Percentiles rank a stretch among this genome's conserved stretches.
Evolutionary conservation across 192 early-diverging fungal genomes (phyloP).

Genomic region (Umbelopsis vinacea): DNA sequence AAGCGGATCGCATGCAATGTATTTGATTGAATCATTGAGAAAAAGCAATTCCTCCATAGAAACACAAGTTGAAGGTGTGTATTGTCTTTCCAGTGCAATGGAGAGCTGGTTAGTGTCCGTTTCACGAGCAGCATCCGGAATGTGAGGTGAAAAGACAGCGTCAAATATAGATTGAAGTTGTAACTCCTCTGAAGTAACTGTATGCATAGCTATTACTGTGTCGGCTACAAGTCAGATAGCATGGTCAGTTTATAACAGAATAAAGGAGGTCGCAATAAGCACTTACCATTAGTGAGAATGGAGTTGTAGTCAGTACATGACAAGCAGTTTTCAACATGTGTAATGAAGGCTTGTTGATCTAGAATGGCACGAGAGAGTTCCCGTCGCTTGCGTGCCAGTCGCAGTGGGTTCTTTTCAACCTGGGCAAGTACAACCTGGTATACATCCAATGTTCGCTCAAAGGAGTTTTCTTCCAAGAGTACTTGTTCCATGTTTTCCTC

Average conservation of each 20-base stretch:
- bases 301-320: background rate
- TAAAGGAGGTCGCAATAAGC: background rate
- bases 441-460: conserved; percentile 4
- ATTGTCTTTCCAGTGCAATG: too few relatives aligned
- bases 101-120: too few relatives aligned
- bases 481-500: background rate
- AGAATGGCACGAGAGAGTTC: background rate
- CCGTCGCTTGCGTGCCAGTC: background rate
- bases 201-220: background rate
- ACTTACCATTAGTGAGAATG: background rate
- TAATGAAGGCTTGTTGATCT: background rate
- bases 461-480: background rate
- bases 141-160: background rate
- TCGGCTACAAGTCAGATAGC: background rate
- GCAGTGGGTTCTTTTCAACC: background rate
- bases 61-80: too few relatives aligned
- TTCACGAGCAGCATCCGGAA: background rate
- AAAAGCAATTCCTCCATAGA: too few relatives aligned
- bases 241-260: background rate
- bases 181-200: too few relatives aligned
- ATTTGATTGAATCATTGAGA: background rate
- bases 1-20: background rate
- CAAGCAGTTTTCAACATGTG: background rate
- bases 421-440: conserved; percentile 1
- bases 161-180: background rate